phyloP scores from a whole-genome alignment of 1,139 yeast genomes.

The Zhuliangozyma parablackwelliae region DNA sequence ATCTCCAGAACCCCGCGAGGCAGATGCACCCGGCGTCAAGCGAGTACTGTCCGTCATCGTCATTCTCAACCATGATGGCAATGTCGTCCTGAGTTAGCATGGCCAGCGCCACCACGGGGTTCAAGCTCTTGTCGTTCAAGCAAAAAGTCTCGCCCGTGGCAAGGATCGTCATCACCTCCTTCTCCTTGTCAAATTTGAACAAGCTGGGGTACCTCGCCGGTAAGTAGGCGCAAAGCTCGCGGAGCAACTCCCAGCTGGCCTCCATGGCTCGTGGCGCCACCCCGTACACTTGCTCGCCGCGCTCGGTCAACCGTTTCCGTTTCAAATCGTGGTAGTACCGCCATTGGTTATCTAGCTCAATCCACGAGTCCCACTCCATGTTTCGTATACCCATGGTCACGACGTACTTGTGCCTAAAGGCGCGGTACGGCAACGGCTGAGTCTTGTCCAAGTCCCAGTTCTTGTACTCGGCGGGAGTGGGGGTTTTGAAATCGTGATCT shows the following conservation, averaged over 20 bases:
- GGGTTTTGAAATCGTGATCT: constrained; percentile 42
- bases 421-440: constrained; percentile 56
- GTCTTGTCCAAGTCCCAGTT: constrained; percentile 51
- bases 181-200: constrained; percentile 34
- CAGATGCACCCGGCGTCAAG: constrained; percentile 58
- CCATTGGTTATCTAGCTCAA: constrained; percentile 66
- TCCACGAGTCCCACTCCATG: constrained; percentile 59
- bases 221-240: constrained; percentile 49
- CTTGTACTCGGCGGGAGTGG: constrained; percentile 42
- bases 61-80: constrained; percentile 59
- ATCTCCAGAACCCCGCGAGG: constrained; percentile 64
- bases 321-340: constrained; percentile 49
- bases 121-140: constrained; percentile 25
- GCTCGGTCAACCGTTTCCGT: constrained; percentile 40
- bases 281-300: constrained; percentile 46
- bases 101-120: constrained; percentile 57
- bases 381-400: constrained; percentile 63
- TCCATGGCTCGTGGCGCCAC: constrained; percentile 49
- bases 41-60: constrained; percentile 48
- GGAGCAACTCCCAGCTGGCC: constrained; percentile 55
- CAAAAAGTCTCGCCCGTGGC: constrained; percentile 45
- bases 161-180: constrained; percentile 46
- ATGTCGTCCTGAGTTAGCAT: constrained; percentile 63
- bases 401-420: constrained; percentile 54
- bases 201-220: constrained; percentile 57